Base-by-base conservation (phyloP, 805 yeast genomes). In the Candida easanensis region DNA sequence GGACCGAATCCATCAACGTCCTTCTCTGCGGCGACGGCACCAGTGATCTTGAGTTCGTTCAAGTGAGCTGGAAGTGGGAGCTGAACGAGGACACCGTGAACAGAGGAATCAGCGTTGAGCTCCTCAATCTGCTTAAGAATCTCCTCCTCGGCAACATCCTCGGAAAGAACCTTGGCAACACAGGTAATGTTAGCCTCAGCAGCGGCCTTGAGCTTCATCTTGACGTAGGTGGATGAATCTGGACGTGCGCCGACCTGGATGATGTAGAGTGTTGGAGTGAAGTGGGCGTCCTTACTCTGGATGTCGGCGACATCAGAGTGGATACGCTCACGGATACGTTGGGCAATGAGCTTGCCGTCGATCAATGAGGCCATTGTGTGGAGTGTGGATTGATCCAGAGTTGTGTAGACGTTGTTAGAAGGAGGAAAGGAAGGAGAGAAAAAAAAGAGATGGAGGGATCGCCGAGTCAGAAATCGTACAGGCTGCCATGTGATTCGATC, bases 1-100 rank as follows among this genome's bases (percentile, higher is more conserved):
- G 87, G 82, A 42, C 86, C 87, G 56, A 86, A 84, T 1, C 95
- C 95, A 62, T 86, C 95, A 30, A 86, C 91, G 56, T 86, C 95
- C 60, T 86, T 86, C 39, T 71, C 71, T 30, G 79, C 76, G 25
- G 69, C 62, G 18, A 86, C 91, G 27, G 84, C 74, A 56, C 78
- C 76, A 32, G 93, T 84, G 50, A 85, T 70, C 50, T 66, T 70
- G 33, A 81, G 73, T 63, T 84, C 89, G 60, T 83, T 76, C 44
- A 85, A 66, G 56, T 83, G 89, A 9, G 65, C 62, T 26, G 95
- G 95, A 38, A 86, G 64, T 5, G 95, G 95, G 44, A 86, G 70
- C 63, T 86, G 95, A 43, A 86, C 80, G 53, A 86, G 67, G 39
- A 86, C 68, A 33, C 93, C 95, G 54, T 85, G 85, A 38, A 85